Base-by-base conservation (phyloP, 148 eudicot genomes). In the Amaranthus palmeri region DNA sequence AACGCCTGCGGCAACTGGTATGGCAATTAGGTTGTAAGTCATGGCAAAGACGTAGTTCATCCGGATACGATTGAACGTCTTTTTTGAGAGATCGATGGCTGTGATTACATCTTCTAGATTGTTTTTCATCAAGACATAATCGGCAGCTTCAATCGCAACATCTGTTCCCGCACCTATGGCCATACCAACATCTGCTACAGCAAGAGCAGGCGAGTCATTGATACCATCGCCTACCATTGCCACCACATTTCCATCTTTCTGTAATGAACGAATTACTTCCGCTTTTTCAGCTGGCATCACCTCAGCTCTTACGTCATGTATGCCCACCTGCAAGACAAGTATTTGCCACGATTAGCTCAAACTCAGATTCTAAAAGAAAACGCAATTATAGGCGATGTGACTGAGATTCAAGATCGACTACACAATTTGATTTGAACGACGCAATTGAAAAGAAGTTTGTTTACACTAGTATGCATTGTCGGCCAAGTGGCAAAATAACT, bases 221-320 rank as follows among this genome's bases (percentile, higher is more conserved):
- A 95, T 95, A 14, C 98, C 98, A 6, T 95, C 98, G 49, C 98
- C 98, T 25, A 95, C 91, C 98, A 95, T 95, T 3, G 98, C 98
- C 57, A 91, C 98, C 40, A 87, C 75, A 50, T 83, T 84, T 54
- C 98, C 98, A 59, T 87, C 84, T 45, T 81, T 91, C 58, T 95
- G 98, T 70, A 95, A 86, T 13, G 88, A 88, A 43, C 81, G 85
- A 49, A 95, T 67, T 10, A 85, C 93, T n/a, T 95, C 97, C 43
- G 98, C 98, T 83, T 95, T 95, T 57, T 90, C 97, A 3, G 97
- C 91, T 53, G 98, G 98, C 90, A 91, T 82, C 80, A 95, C 98
- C 79, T 95, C 97, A 47, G 98, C 98, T 68, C 88, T 72, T 6
- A 91, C 87, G 11, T 95, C 98, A 40, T 84, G 64, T 61, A 95